Conservation (phyloP, 106 monocot species). For the Apostasia ramifera region DNA sequence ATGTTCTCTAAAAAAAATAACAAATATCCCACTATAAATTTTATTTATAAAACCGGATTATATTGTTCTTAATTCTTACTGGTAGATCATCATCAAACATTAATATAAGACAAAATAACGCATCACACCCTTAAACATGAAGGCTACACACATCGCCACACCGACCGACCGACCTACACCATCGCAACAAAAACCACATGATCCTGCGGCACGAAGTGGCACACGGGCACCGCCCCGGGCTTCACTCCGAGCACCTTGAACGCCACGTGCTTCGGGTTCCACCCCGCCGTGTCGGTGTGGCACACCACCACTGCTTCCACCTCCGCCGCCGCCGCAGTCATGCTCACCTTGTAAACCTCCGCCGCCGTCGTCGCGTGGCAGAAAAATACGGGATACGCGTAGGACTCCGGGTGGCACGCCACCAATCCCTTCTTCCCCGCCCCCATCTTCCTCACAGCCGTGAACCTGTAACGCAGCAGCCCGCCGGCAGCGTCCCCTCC, state of each 20-base stretch:
- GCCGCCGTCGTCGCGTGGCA: constrained; percentile 38
- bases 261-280: constrained; percentile 44
- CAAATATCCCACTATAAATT: too few species aligned
- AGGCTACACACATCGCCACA: too few species aligned
- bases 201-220: constrained; percentile 60
- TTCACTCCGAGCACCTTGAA: constrained; percentile 53
- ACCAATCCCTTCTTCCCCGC: constrained; percentile 14
- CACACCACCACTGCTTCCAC: constrained; percentile 50
- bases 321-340: constrained; percentile 30
- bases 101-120: too few species aligned
- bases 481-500: background rate
- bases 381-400: constrained; percentile 52
- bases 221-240: constrained; percentile 51
- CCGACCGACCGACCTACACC: background rate
- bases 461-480: too few species aligned
- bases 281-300: constrained; percentile 40
- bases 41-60: too few species aligned
- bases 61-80: too few species aligned
- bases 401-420: constrained; percentile 44
- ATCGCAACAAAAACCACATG: constrained; percentile 38
- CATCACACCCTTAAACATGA: too few species aligned
- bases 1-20: too few species aligned
- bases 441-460: constrained; percentile 5
- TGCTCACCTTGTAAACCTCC: constrained; percentile 22
- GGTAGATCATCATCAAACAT: too few species aligned